Evolutionary conservation across 495 filamentous ascomycete species (phyloP).

Genomic region (Lasiosphaeria ovina): DNA sequence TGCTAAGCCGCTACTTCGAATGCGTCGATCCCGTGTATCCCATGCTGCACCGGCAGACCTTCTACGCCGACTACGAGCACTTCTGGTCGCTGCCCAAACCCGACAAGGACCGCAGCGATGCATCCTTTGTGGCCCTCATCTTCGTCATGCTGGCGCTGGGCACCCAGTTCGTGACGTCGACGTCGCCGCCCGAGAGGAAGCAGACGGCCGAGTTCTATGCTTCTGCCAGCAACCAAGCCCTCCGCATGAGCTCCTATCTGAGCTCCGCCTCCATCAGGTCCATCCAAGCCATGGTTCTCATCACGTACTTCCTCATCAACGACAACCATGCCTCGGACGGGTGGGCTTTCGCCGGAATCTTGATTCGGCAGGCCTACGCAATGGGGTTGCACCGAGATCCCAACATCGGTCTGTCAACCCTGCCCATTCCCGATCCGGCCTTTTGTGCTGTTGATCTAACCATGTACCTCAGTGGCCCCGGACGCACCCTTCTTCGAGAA

Average conservation of each 20-base stretch:
- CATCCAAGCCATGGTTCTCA: constrained; percentile 70
- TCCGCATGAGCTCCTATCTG: constrained; percentile 66
- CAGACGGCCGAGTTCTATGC: constrained; percentile 75
- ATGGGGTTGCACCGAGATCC: constrained; percentile 75
- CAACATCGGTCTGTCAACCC: constrained; percentile 50
- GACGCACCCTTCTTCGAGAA: constrained; percentile 60
- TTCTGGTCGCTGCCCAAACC: constrained; percentile 58
- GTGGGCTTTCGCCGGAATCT: constrained; percentile 70
- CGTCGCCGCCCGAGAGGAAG: constrained; percentile 54
- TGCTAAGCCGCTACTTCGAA: constrained; percentile 68
- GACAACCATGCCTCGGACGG: constrained; percentile 74
- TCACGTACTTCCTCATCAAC: constrained; percentile 75
- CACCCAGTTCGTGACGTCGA: constrained; percentile 65
- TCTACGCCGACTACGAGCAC: constrained; percentile 67
- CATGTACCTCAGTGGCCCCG: constrained; percentile 44
- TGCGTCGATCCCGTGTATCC: constrained; percentile 73
- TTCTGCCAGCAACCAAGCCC: constrained; percentile 66
- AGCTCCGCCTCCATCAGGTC: constrained; percentile 63
- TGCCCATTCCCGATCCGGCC: neutral
- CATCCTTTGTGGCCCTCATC: constrained; percentile 60
- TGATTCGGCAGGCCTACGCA: constrained; percentile 69
- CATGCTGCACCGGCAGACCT: constrained; percentile 64
- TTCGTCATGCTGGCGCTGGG: constrained; percentile 71
- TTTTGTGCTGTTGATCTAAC: neutral
- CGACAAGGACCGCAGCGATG: constrained; percentile 54